Evolutionary conservation across 495 filamentous ascomycete species (phyloP).

Genomic region (Talaromyces stipitatus): DNA sequence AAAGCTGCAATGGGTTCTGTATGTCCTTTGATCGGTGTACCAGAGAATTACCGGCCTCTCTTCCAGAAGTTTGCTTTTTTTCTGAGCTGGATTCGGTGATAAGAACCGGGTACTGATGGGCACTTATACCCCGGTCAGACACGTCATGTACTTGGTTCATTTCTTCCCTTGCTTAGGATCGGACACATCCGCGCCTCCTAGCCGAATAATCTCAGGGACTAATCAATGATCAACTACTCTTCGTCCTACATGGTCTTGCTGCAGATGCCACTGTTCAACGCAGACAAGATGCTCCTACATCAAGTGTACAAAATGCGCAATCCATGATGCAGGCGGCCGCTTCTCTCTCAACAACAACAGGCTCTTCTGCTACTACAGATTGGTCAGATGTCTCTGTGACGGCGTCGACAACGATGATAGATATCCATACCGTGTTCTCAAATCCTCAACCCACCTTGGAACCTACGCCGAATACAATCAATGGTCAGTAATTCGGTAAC

Average conservation of each 20-base stretch:
- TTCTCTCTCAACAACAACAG: not conserved
- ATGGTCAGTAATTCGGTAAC: not conserved
- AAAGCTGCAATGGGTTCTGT: not conserved
- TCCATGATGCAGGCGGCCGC: not conserved
- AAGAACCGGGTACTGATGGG: not conserved
- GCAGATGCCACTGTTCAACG: not conserved
- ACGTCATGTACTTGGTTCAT: not conserved
- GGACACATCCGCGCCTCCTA: not conserved
- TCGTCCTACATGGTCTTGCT: not conserved
- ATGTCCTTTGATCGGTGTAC: not conserved
- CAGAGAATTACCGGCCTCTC: not conserved
- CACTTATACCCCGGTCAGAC: not conserved
- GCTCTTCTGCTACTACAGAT: not conserved
- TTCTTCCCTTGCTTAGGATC: not conserved
- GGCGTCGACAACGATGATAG: constrained; percentile 2
- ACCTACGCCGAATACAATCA: not conserved
- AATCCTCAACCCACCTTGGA: not conserved
- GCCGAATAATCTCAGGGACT: not conserved
- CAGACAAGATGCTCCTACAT: constrained; percentile 1
- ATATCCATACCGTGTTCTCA: constrained; percentile 3
- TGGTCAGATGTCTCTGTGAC: not conserved
- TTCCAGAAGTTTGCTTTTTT: not conserved
- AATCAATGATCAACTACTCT: not conserved
- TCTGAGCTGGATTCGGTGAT: not conserved
- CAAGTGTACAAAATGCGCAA: not conserved